Evolutionary conservation across 2,329 filamentous ascomycete species (phyloP), one percentile per base, ranked within the genome.

Genomic region (Sporothrix brasiliensis): DNA sequence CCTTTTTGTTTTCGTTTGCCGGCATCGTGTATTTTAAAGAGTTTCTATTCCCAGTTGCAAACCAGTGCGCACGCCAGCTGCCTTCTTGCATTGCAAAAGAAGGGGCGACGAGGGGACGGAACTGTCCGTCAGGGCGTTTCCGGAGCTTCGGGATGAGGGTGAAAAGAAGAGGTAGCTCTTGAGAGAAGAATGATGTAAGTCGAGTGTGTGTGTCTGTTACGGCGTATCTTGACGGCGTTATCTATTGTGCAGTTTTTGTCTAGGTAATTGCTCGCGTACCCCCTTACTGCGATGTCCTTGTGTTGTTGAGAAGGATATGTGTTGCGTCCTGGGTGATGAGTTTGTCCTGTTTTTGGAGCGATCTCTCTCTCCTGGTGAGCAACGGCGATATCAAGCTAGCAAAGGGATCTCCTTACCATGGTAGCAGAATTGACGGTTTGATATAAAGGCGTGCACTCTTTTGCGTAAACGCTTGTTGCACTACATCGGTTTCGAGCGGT

Each of bases 211-310:
- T 61, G 19, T 47, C 11, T 63, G 44, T 47, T 27, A 63, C n/a
- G 58, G 58, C 39, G 58, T 61, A 61, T 61, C n/a, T 61, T 61
- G 58, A n/a, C 39, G 58, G 58, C 58, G 58, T 60, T 58, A 63
- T 63, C 39, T 47, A 27, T 47, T 47, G 39, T 13, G 41, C 30
- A 13, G 41, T 47, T 63, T 47, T 47, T 63, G 58, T 63, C 58
- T 47, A 63, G 58, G 21, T 47, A 27, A 27, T 16, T 63, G 41
- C 14, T 44, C 16, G 4, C n/a, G 11, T 16, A 19, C 6, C 11
- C 39, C 39, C 24, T 9, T 50, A n/a, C 49, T 50, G 49, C n/a
- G 16, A 11, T 21, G 24, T 41, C 16, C 14, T n/a, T 14, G 5
- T 44, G 39, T 41, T 44, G n/a, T 9, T 24, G 21, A 39, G 19